Evolutionary conservation across 2,329 filamentous ascomycete species (phyloP), one percentile per base, ranked within the genome.

Genomic region (Plenodomus tracheiphilus): DNA sequence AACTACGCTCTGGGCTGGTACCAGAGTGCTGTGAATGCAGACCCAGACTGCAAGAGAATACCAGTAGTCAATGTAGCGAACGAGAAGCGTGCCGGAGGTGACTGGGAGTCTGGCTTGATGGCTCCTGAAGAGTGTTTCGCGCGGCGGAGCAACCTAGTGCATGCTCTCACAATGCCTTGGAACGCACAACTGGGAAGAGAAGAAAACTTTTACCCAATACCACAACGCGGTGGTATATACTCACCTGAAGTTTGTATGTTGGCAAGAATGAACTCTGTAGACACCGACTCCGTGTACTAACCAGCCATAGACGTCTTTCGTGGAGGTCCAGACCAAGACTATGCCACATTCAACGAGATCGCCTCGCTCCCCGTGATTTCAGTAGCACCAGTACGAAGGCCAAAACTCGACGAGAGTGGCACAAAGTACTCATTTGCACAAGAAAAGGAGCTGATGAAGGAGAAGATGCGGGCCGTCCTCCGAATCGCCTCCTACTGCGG

Each of bases 31-130:
- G 51, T 58, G 40, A 74, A 70, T 35, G 55, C 61, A 38, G 59
- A 52, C 40, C 36, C 55, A 28, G 49, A 63, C 28, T 59, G 56
- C 48, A 73, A 71, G 52, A 70, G 61, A 37, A 80, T 89, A 46
- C 84, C 86, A 0, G 85, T 89, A 49, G 82, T 90, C 53, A 89
- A 87, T 58, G 82, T 85, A 46, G 88, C 88, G 40, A 89, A 91
- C 72, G 88, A 91, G 68, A 88, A 86, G 65, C 79, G 86, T 32
- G 81, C 88, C 0, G 88, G 88, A 9, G 88, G 88, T n/a, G 87
- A 91, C 66, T 92, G 88, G 88, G 87, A 91, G 61, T 87, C 77
- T 30, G 81, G 81, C 9, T 74, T 81, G 11, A 78, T 82, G 58
- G 83, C 83, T 25, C 85, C 84, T 43, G 85, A 88, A 74, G 88